Conservation (phyloP, 768 basidiomycete species). For the Russula virescens region DNA sequence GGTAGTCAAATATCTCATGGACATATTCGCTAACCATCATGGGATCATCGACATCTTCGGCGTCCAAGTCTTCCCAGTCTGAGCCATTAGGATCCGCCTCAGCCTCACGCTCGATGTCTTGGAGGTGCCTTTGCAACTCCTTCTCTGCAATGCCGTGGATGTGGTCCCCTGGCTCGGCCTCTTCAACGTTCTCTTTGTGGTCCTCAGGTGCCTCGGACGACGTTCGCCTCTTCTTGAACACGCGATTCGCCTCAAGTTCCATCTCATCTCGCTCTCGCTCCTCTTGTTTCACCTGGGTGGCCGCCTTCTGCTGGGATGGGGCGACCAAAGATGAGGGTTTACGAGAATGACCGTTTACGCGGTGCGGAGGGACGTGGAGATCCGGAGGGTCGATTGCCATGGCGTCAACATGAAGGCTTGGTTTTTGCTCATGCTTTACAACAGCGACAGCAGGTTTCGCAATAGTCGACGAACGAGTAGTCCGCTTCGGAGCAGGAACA, state of each 20-base stretch:
- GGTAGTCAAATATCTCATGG: slow-evolving; percentile 86
- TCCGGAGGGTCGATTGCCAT: slow-evolving; percentile 38
- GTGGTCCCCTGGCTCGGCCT: slow-evolving; percentile 42
- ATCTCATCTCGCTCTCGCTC: slow-evolving; percentile 34
- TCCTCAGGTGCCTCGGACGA: slow-evolving; percentile 56
- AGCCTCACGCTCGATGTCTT: slow-evolving; percentile 37
- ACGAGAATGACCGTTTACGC: slow-evolving; percentile 25
- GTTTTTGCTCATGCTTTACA: slow-evolving; percentile 29
- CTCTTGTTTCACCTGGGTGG: slow-evolving; percentile 1
- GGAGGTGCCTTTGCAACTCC: slow-evolving; percentile 31
- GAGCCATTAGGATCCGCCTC: slow-evolving; percentile 62
- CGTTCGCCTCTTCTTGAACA: slow-evolving; percentile 69
- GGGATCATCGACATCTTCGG: slow-evolving; percentile 88
- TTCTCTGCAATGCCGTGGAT: slow-evolving; percentile 28
- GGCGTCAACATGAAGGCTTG: slow-evolving; percentile 41
- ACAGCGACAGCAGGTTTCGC: slow-evolving; percentile 31
- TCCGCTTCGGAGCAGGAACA: slow-evolving; percentile 22
- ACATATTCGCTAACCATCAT: slow-evolving; percentile 98
- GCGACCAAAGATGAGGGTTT: slow-evolving; percentile 1
- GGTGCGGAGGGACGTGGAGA: slow-evolving; percentile 28
- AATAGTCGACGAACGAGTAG: slow-evolving; percentile 27
- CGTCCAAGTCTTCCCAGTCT: slow-evolving; percentile 89
- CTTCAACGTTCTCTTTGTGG: slow-evolving; percentile 31
- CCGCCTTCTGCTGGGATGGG: slow-evolving; percentile 3
- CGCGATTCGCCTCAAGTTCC: slow-evolving; percentile 53